Base-by-base conservation (phyloP, 345 rosid species). In the Odontarrhena argentea region DNA sequence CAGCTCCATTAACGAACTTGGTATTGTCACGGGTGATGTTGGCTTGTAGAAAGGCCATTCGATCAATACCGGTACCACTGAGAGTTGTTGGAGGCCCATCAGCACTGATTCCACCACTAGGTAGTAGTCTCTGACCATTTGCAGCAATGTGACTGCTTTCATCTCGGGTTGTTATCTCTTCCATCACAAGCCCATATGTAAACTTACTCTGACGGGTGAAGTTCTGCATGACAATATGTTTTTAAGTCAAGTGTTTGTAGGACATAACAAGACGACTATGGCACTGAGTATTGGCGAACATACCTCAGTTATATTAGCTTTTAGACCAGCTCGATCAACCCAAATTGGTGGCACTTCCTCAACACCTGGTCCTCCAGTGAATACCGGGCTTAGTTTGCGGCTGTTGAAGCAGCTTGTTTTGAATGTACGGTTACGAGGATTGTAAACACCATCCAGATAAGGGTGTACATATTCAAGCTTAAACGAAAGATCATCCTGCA, bases 31-130 rank as follows among this genome's bases (percentile, higher is more conserved):
- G 96, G 2, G 99, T 95, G 69, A 95, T 87, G 70, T 89, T 95
- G 60, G 93, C 96, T 70, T 91, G 99, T 54, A 89, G 75, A 71
- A 95, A 95, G 51, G 97, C 84, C 96, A 91, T 73, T 25, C 90
- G 82, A 70, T 95, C 96, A 30, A 89, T 81, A 53, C 97, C 99
- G 7, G 97, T 95, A 54, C 99, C 99, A 59, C 97, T 91, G 37
- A 95, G 97, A 51, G 97, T 91, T 14, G 99, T 95, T 71, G 96
- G 99, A 36, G 99, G 99, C 25, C 99, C 99, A 80, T 95, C 99
- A 25, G 96, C 96, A 65, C 97, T 95, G 70, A 89, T 85, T 80
- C 99, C 99, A 38, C 99, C 99, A 61, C 88, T 89, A 63, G 97
- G 97, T 75, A 91, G 77, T 68, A 91, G 85, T 73, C 99, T 83